Evolutionary conservation across 2,329 filamentous ascomycete species (phyloP).

Genomic region (Metarhizium humberi): DNA sequence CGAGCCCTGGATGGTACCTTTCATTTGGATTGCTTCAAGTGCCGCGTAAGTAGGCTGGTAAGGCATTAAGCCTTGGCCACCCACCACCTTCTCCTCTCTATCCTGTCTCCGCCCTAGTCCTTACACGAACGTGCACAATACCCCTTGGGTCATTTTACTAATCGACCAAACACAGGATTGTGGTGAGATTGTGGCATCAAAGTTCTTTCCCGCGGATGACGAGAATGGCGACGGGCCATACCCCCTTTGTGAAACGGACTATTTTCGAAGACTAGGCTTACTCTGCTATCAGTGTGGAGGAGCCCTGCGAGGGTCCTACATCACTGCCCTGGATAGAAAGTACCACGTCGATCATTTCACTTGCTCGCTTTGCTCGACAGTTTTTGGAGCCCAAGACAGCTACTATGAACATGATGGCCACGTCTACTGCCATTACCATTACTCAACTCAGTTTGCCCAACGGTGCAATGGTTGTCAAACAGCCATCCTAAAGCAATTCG

Average conservation of each 20-base stretch:
- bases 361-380: constrained; percentile 89
- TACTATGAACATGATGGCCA: constrained; percentile 97
- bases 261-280: constrained; percentile 85
- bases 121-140: no score
- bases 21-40: constrained; percentile 97
- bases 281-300: constrained; percentile 89
- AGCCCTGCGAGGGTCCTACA: constrained; percentile 91
- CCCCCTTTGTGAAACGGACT: constrained; percentile 94
- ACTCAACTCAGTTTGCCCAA: constrained; percentile 94
- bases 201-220: constrained; percentile 96
- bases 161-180: constrained; percentile 59
- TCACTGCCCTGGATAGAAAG: constrained; percentile 93
- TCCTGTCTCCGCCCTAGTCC: background rate
- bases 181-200: constrained; percentile 91
- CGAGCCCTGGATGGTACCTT: constrained; percentile 88
- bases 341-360: constrained; percentile 99
- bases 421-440: constrained; percentile 98
- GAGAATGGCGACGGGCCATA: constrained; percentile 81
- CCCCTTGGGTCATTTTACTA: constrained; percentile 1
- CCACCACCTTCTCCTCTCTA: constrained; percentile 1
- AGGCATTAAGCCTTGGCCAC: background rate
- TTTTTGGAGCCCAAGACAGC: constrained; percentile 97
- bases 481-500: constrained; percentile 96
- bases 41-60: constrained; percentile 56
- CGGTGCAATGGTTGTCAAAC: constrained; percentile 95